phyloP scores from a whole-genome alignment of 768 basidiomycete species.

The Termitomyces sp. region DNA sequence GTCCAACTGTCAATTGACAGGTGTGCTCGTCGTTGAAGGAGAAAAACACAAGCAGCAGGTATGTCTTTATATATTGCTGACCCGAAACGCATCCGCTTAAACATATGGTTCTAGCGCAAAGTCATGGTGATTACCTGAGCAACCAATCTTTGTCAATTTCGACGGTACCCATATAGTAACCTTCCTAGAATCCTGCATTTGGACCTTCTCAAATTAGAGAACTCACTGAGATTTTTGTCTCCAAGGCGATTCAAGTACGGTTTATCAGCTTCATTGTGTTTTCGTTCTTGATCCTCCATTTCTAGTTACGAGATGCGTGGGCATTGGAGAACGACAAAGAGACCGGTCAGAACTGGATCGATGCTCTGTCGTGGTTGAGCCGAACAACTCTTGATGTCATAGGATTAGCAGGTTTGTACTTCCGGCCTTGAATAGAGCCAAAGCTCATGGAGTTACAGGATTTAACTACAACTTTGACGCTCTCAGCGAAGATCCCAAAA shows the following conservation, averaged over 20 bases:
- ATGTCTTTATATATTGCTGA: background rate
- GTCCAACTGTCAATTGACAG: constrained; percentile 21
- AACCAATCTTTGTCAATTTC: background rate
- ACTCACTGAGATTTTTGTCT: constrained; percentile 49
- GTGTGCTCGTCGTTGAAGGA: constrained; percentile 45
- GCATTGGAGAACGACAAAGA: constrained; percentile 24
- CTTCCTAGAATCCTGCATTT: constrained; percentile 57
- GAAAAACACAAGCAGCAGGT: constrained; percentile 43
- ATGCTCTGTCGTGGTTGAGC: constrained; percentile 60
- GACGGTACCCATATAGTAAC: constrained; percentile 8
- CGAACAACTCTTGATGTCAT: constrained; percentile 73
- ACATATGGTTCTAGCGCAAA: constrained; percentile 24
- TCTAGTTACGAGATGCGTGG: constrained; percentile 47
- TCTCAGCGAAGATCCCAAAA: constrained; percentile 17
- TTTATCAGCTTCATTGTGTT: background rate
- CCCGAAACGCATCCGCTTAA: background rate
- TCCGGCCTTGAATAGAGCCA: constrained; percentile 17
- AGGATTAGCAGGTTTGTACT: constrained; percentile 54
- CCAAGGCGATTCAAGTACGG: constrained; percentile 47
- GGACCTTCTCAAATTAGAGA: constrained; percentile 53
- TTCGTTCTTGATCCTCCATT: background rate
- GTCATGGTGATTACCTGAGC: constrained; percentile 31
- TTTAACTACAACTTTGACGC: constrained; percentile 24
- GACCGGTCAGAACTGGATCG: constrained; percentile 28
- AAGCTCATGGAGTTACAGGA: constrained; percentile 8